phyloP scores from a whole-genome alignment of 2,329 filamentous ascomycete species.

The Fusarium goolgardi region DNA sequence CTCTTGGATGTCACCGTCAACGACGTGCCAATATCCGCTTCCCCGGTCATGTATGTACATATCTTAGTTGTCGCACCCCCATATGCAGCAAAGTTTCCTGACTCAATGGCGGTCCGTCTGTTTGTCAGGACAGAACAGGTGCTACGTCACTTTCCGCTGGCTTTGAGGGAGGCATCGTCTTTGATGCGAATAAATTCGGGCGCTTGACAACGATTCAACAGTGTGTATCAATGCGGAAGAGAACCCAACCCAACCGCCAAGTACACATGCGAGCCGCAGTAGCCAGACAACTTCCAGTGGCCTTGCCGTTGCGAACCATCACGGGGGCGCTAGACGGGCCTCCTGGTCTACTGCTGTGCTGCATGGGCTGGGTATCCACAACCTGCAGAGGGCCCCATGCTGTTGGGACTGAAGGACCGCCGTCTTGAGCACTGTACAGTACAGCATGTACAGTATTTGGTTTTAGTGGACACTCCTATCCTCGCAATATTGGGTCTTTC shows the following conservation, averaged over 20 bases:
- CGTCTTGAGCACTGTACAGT: slow-evolving; percentile 15
- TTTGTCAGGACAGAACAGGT: slow-evolving; percentile 11
- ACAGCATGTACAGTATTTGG: slow-evolving; percentile 1
- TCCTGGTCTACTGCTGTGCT: slow-evolving; percentile 29
- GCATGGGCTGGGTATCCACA: slow-evolving; percentile 39
- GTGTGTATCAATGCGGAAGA: slow-evolving; percentile 24
- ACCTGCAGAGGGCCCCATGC: slow-evolving; percentile 41
- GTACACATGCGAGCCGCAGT: slow-evolving; percentile 46
- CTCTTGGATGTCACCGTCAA: slow-evolving; percentile 39
- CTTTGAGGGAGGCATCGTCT: slow-evolving; percentile 20
- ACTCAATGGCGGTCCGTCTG: slow-evolving; percentile 29
- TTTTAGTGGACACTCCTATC: slow-evolving; percentile 9
- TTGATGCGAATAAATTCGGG: slow-evolving; percentile 16
- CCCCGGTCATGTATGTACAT: slow-evolving; percentile 21
- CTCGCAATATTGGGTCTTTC: slow-evolving; percentile 26
- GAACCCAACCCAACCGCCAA: slow-evolving; percentile 33
- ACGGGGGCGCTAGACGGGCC: slow-evolving; percentile 32
- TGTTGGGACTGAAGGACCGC: slow-evolving; percentile 34
- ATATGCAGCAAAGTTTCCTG: slow-evolving; percentile 34
- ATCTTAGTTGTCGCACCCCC: slow-evolving; percentile 26
- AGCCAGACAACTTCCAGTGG: slow-evolving; percentile 34
- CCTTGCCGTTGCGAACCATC: slow-evolving; percentile 41
- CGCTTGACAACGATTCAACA: slow-evolving; percentile 27
- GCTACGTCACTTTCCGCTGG: slow-evolving; percentile 21
- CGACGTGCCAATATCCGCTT: slow-evolving; percentile 27